A percentile compares a stretch with the other conserved stretches of the same genome.
Evolutionary conservation across 2,329 filamentous ascomycete genomes (phyloP).

Genomic region (Paracorniculantispora psalliotae): DNA sequence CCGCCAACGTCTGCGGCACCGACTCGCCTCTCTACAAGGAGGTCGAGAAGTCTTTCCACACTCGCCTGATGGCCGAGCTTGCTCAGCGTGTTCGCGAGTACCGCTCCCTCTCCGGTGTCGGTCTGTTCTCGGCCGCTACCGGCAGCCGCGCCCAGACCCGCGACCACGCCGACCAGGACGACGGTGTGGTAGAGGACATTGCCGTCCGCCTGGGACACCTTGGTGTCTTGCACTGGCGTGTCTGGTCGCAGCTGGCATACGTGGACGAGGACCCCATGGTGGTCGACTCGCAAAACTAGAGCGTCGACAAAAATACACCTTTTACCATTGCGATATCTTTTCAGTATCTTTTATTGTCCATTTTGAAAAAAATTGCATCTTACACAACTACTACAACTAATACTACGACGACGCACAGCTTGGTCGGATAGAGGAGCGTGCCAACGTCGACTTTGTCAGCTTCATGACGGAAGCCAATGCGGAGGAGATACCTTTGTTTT

Average conservation of each 20-base stretch:
- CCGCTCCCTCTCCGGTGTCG: slow-evolving; percentile 47
- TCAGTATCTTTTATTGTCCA: not conserved
- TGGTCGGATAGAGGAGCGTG: not conserved
- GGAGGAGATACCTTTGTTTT: slow-evolving; percentile 10
- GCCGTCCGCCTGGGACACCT: slow-evolving; percentile 77
- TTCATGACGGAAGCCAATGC: not conserved
- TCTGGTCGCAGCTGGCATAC: slow-evolving; percentile 78
- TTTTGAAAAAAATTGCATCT: not conserved
- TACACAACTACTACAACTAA: slow-evolving; percentile 9
- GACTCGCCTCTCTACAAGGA: slow-evolving; percentile 41
- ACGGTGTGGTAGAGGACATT: slow-evolving; percentile 59
- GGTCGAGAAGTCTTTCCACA: slow-evolving; percentile 45
- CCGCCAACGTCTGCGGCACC: slow-evolving; percentile 38
- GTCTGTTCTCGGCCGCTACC: slow-evolving; percentile 52
- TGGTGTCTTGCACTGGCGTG: slow-evolving; percentile 80
- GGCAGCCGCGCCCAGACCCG: slow-evolving; percentile 41
- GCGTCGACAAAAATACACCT: not conserved
- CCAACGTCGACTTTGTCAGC: not conserved
- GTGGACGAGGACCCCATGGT: slow-evolving; percentile 33
- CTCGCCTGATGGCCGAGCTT: slow-evolving; percentile 44
- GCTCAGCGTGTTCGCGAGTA: slow-evolving; percentile 47
- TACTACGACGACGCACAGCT: slow-evolving; percentile 2
- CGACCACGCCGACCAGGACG: slow-evolving; percentile 39
- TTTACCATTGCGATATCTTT: not conserved
- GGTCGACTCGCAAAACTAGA: slow-evolving; percentile 21